Conservation (phyloP, 208 protist genomes). For the Herpetomonas samuelpessoai region DNA sequence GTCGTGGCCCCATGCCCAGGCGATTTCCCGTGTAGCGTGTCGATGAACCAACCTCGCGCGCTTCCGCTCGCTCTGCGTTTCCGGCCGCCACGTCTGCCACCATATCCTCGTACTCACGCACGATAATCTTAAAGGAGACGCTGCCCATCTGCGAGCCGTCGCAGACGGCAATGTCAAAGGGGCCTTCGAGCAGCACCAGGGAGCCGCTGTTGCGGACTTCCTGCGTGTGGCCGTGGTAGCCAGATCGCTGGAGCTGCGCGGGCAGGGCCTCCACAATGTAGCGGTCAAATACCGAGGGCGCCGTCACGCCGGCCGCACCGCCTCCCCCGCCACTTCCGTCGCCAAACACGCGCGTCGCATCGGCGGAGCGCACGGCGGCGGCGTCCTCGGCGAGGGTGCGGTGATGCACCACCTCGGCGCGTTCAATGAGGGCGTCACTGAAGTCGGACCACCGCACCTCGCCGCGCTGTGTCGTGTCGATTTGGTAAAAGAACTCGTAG, state of each 20-base stretch:
- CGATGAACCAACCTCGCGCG: no score
- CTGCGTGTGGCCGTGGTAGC: constrained; percentile 48
- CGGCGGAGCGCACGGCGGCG: constrained; percentile 18
- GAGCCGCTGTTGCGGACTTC: constrained; percentile 56
- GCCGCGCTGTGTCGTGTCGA: constrained; percentile 69
- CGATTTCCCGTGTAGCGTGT: no score
- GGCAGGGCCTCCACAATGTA: constrained; percentile 68
- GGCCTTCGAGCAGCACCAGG: constrained; percentile 58
- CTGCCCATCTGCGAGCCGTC: constrained; percentile 46
- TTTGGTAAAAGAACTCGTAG: constrained; percentile 43
- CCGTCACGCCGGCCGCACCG: constrained; percentile 2
- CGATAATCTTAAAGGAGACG: constrained; percentile 57
- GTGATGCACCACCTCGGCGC: constrained; percentile 65
- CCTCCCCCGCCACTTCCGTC: no score
- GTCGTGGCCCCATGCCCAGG: no score
- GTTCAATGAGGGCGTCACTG: constrained; percentile 69
- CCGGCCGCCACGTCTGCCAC: constrained; percentile 23
- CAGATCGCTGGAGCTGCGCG: constrained; percentile 36
- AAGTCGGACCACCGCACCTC: constrained; percentile 60
- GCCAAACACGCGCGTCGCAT: no score
- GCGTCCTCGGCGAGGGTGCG: constrained; percentile 43
- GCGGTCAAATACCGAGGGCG: constrained; percentile 60
- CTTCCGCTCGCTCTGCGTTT: no score
- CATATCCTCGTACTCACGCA: constrained; percentile 32
- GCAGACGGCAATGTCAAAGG: constrained; percentile 67